Base-by-base conservation (phyloP, 2,329 filamentous ascomycete species). In the Didymella pinodella region DNA sequence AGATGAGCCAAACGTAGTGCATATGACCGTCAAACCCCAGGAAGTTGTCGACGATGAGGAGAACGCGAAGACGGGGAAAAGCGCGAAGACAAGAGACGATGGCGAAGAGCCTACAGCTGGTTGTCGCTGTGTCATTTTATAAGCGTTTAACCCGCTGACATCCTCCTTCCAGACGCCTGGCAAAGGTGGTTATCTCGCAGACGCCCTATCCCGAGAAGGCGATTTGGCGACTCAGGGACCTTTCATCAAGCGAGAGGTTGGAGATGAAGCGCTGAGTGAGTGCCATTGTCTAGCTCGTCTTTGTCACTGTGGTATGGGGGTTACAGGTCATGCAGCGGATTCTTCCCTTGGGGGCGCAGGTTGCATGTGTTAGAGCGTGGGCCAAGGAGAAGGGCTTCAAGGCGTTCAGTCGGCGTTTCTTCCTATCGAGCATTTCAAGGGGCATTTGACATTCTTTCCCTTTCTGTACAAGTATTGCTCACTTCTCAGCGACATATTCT, bases 1-100 rank as follows among this genome's bases (percentile, higher is more conserved):
- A 29, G 89, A 92, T 63, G 82, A 84, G 11, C 86, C 91, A 7
- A 96, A 96, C 66, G 91, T 96, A 28, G 88, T 97, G n/a, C 93
- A 97, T 77, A 96, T 97, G 92, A 94, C 91, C 6, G 88, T 97
- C 68, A 90, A 91, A 68, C 93, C 93, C 2, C 90, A 93, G 72
- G 92, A 96, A 72, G 85, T 90, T 38, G 82, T 94, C 61, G 89
- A 96, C 65, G 89, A 96, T 64, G 92, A 95, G 71, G 87, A 89
- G 65, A 90, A 92, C 66, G 88, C 90, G 56, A 90, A 89, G 72
- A 85, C 86, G 32, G 84, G 85, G 58, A 90, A 89, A 75, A 78
- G 80, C 49, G 78, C 80, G 26, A 69, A 59, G 64, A 69, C 78
- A 40, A 80, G 85, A 61, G 86, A 87, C 45, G 82, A 82, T 28